phyloP scores from a whole-genome alignment of 768 basidiomycete genomes.

The Mrakia gelida region DNA sequence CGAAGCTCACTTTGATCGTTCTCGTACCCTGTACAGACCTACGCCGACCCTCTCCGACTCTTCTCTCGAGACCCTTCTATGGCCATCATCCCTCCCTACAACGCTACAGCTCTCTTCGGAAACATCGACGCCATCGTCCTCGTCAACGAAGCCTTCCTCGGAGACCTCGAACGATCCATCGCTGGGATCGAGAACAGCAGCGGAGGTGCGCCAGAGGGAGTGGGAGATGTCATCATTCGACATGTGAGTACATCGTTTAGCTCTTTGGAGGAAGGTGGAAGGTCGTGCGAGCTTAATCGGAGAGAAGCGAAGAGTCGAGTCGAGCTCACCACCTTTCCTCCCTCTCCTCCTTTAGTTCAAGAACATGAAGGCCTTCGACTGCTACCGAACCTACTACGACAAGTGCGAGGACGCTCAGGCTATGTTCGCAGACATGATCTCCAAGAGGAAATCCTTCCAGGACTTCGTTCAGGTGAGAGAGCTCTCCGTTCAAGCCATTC shows the following conservation, averaged over 20 bases:
- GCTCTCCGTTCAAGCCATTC: slow-evolving; percentile 11
- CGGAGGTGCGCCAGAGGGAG: slow-evolving; percentile 52
- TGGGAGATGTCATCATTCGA: slow-evolving; percentile 25
- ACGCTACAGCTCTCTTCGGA: slow-evolving; percentile 88
- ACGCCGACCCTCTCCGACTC: slow-evolving; percentile 82
- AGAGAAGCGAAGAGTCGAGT: neutral
- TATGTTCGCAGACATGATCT: slow-evolving; percentile 76
- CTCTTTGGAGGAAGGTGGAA: too few species aligned
- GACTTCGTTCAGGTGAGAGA: slow-evolving; percentile 75
- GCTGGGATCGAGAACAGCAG: slow-evolving; percentile 53
- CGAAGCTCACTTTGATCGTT: neutral
- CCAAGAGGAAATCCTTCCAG: slow-evolving; percentile 72
- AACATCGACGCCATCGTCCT: slow-evolving; percentile 85
- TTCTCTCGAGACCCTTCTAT: slow-evolving; percentile 81
- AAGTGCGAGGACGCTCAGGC: slow-evolving; percentile 88
- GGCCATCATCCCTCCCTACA: slow-evolving; percentile 79
- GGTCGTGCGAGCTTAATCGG: too few species aligned
- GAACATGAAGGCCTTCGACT: slow-evolving; percentile 75
- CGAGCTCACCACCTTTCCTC: neutral
- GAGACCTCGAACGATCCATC: slow-evolving; percentile 72
- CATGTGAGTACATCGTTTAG: neutral
- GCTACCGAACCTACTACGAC: slow-evolving; percentile 83
- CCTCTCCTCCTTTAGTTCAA: slow-evolving; percentile 66
- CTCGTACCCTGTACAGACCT: slow-evolving; percentile 51
- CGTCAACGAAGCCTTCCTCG: slow-evolving; percentile 81